phyloP scores from a whole-genome alignment of 202 grass and related monocot species.

The Bolboschoenoplectus hybrid region DNA sequence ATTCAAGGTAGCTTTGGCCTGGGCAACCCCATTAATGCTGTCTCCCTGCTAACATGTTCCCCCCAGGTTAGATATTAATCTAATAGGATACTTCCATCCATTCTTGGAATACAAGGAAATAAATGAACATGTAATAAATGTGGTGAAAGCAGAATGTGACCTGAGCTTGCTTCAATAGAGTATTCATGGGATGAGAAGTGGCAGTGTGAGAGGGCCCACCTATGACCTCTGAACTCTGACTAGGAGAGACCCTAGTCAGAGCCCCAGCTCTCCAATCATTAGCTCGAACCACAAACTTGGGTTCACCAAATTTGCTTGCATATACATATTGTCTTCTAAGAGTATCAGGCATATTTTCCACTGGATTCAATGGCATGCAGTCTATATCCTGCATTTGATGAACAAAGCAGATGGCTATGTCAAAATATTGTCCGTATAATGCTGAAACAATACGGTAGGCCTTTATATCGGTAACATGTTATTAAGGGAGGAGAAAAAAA shows the following conservation, averaged over 20 bases:
- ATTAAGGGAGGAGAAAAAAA: not conserved
- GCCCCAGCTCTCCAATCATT: conserved; percentile 62
- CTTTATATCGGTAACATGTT: not conserved
- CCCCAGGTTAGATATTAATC: conserved; percentile 39
- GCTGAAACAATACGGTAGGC: not conserved
- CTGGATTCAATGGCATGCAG: conserved; percentile 87
- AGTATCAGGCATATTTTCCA: conserved; percentile 87
- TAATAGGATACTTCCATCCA: not conserved
- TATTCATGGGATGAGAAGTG: conserved; percentile 66
- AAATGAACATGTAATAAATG: conserved; percentile 34
- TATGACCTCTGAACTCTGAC: conserved; percentile 50
- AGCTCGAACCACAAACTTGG: conserved; percentile 55
- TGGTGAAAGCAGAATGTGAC: conserved; percentile 40
- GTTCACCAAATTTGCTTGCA: conserved; percentile 59
- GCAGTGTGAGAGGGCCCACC: conserved; percentile 50
- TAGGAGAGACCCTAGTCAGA: conserved; percentile 50
- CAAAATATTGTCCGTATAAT: not conserved
- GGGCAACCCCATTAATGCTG: conserved; percentile 73
- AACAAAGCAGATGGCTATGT: not conserved
- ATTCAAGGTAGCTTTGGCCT: conserved; percentile 79
- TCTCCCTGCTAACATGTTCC: conserved; percentile 62
- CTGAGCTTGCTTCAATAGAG: conserved; percentile 72
- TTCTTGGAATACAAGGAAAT: not conserved
- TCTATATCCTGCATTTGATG: conserved; percentile 87
- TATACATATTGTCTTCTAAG: conserved; percentile 64